These are phyloP conservation scores for Vitis amurensis DNA, from an alignment of 164 flowering plant species.

Conservation along the genomic window DNA sequence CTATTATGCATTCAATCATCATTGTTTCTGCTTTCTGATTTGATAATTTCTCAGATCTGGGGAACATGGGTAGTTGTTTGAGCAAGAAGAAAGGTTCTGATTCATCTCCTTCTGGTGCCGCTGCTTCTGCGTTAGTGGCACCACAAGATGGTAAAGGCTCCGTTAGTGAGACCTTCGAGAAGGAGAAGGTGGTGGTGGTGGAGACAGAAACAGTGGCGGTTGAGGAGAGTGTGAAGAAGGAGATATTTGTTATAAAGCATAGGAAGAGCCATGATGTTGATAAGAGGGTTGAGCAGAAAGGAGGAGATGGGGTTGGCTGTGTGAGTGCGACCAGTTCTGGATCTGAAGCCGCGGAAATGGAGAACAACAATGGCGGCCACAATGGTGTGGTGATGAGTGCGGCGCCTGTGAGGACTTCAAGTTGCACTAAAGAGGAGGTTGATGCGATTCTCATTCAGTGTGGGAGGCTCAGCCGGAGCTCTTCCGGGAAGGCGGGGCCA, in stretches of 20 bases:
- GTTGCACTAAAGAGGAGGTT: constrained; percentile 89
- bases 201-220: constrained; percentile 7
- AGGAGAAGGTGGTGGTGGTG: constrained; percentile 18
- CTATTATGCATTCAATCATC: too few species aligned
- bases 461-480: constrained; percentile 88
- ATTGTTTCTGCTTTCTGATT: too few species aligned
- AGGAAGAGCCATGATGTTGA: constrained; percentile 47
- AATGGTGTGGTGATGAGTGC: neutral
- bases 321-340: neutral
- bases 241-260: constrained; percentile 57
- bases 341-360: neutral
- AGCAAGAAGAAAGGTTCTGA: constrained; percentile 54
- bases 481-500: constrained; percentile 53
- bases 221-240: constrained; percentile 46
- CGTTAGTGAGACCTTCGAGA: constrained; percentile 12
- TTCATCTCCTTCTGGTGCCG: constrained; percentile 12
- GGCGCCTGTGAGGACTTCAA: constrained; percentile 62
- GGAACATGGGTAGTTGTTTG: constrained; percentile 62
- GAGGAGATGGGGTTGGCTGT: too few species aligned
- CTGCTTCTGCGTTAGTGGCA: neutral
- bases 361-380: neutral
- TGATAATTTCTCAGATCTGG: neutral
- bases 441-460: constrained; percentile 93
- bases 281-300: too few species aligned
- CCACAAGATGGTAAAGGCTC: constrained; percentile 5